A percentile compares a stretch with the other conserved stretches of the same genome.
Evolutionary conservation across 2,329 filamentous ascomycete genomes (phyloP).

Genomic region (Ophiostoma ips): DNA sequence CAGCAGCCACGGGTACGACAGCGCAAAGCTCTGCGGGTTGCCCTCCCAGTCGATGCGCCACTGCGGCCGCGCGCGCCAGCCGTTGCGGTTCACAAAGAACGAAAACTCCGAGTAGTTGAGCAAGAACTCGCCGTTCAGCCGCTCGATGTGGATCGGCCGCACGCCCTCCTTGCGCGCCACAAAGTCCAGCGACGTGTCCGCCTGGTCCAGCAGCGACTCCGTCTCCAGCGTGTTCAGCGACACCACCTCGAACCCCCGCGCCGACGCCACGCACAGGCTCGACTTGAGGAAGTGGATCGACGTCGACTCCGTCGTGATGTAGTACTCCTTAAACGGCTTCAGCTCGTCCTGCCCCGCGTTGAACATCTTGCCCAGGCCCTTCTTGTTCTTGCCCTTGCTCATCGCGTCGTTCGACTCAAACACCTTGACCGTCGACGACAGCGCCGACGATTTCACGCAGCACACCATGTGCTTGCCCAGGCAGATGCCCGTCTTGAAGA

Average conservation of each 20-base stretch:
- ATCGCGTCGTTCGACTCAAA: constrained; percentile 94
- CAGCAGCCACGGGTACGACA: constrained; percentile 92
- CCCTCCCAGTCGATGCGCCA: constrained; percentile 99
- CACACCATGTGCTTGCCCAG: constrained; percentile 88
- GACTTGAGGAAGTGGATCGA: constrained; percentile 96
- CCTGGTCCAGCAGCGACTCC: constrained; percentile 90
- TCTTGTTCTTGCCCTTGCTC: constrained; percentile 88
- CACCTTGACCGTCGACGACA: constrained; percentile 97
- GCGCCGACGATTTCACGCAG: constrained; percentile 83
- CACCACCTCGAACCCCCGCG: constrained; percentile 92
- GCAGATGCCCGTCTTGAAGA: constrained; percentile 96
- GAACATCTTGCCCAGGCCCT: constrained; percentile 91
- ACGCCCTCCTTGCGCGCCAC: constrained; percentile 87
- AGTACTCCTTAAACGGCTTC: constrained; percentile 97
- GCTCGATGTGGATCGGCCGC: constrained; percentile 92
- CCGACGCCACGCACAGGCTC: constrained; percentile 91
- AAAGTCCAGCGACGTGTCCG: constrained; percentile 94
- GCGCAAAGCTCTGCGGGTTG: constrained; percentile 76
- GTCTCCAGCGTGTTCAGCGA: constrained; percentile 95
- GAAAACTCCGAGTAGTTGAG: constrained; percentile 98
- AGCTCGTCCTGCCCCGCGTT: constrained; percentile 84
- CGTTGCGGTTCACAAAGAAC: constrained; percentile 98
- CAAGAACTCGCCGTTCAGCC: constrained; percentile 90
- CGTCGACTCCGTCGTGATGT: constrained; percentile 95
- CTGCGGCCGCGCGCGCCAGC: constrained; percentile 88